Base-by-base conservation (phyloP, 2,329 filamentous ascomycete genomes). In the Sordariomycetes sp. region DNA sequence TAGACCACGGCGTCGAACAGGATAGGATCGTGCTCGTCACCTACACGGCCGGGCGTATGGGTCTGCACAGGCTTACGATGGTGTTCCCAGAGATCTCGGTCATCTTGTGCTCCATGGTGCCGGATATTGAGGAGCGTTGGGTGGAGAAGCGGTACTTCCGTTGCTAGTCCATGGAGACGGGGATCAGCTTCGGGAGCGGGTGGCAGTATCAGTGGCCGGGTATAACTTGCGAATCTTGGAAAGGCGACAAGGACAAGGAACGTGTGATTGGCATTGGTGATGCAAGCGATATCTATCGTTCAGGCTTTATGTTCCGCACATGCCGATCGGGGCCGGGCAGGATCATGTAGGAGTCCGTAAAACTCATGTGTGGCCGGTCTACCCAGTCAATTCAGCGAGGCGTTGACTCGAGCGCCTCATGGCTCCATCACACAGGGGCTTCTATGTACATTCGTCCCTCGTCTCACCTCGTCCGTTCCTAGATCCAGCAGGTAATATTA, bases 11-110 rank as follows among this genome's bases (percentile, higher is more conserved):
- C 12, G 91, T 97, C 7, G 74, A 82, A 6, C 85, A 94, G 66
- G 81, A 89, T 52, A 85, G 79, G 62, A 96, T 99, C 62, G 89
- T 96, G 36, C 86, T 97, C 68, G 91, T 95, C 45, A 96, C 92
- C 3, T 96, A 95, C 67, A 87, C 90, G 62, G 92, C 91, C 3
- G 92, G 92, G 10, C 84, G 84, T 62, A 82, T 89, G 63, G 94
- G 91, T 0, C 69, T 97, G 60, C 90, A 94, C 66, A 79, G 94
- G 61, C 73, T 99, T 64, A 87, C 89, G 60, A 89, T 86, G 58
- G 94, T 96, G 2, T 99, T 94, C 65, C 90, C 94, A 0, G 84
- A 86, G 4, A 85, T 97, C 54, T 87, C 85, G 56, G 87, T 96
- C 20, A 90, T 97, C 20, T 85, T 96, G 32, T 89, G 89, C 62